Base-by-base conservation (phyloP, 768 basidiomycete species). In the Hydnomerulius pinastri region DNA sequence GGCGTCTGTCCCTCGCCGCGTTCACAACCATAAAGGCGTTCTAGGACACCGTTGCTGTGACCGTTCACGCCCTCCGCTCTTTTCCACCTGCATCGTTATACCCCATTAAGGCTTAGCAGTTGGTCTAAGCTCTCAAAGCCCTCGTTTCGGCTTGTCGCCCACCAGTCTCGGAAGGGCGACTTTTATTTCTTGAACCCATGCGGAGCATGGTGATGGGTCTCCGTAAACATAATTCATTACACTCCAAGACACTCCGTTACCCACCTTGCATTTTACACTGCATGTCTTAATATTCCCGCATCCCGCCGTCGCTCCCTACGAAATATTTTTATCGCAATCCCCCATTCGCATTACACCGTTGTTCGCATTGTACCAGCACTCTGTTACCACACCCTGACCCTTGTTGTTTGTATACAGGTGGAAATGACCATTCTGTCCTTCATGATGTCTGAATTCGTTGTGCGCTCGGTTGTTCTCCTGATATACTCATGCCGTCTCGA, bases 1-100 rank as follows among this genome's bases (percentile, higher is more conserved):
- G 62, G 30, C 66, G 66, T 45, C 54, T 68, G 51, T 70, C 68
- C 30, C 50, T 68, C 21, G 68, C 59, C 10, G 59, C 68, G 2
- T 64, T 66, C 48, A 69, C 65, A 25, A 62, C 65, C n/a, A 55
- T 61, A 9, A 66, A 64, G 48, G 53, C 49, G 40, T n/a, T 50
- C n/a, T 65, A 62, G 41, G 17, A 4, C 13, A 7, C 9, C 32
- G 12, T 27, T 15, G n/a, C 39, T 6, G 6, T n/a, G 33, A 15
- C 8, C 13, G 6, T 41, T 20, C 23, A 21, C 4, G 9, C 18
- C 39, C 28, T 30, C 17, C 28, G 41, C 23, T 35, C 20, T n/a
- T 24, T 50, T 35, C n/a, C 9, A 37, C 20, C 27, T 38, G 39
- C 38, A 33, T 25, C 41, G 18, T 39, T 49, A 17, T 35, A 9